A percentile compares a stretch with the other conserved stretches of the same genome.
Conservation (phyloP, 1,139 yeast species). For the Taphrina pruni region DNA sequence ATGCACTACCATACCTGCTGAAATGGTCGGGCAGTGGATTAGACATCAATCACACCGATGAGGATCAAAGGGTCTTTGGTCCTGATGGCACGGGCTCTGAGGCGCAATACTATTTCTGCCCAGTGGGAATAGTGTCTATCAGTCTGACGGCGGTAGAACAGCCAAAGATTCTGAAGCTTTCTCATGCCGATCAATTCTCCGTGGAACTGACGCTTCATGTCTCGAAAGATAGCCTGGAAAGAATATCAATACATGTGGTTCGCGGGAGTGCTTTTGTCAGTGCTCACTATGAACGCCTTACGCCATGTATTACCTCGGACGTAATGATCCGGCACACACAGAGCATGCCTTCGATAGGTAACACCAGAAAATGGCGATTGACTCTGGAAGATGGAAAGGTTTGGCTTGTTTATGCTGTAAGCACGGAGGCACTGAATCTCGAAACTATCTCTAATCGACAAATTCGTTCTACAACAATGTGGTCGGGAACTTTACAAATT, state of each 20-base stretch:
- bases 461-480: constrained; percentile 55
- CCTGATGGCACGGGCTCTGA: constrained; percentile 21
- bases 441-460: constrained; percentile 49
- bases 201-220: constrained; percentile 59
- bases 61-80: constrained; percentile 20
- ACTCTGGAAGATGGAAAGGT: constrained; percentile 54
- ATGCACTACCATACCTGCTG: constrained; percentile 68
- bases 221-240: constrained; percentile 43
- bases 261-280: constrained; percentile 82
- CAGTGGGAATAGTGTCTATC: constrained; percentile 61
- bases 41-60: constrained; percentile 27
- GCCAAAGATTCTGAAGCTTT: constrained; percentile 53
- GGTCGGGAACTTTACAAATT: constrained; percentile 66
- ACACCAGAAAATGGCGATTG: constrained; percentile 59
- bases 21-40: constrained; percentile 55
- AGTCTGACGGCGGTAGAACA: constrained; percentile 64
- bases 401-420: constrained; percentile 65
- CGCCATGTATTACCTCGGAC: constrained; percentile 60
- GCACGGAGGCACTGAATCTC: constrained; percentile 47
- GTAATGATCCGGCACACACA: constrained; percentile 50
- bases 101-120: constrained; percentile 61
- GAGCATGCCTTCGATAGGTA: constrained; percentile 55
- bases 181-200: constrained; percentile 63
- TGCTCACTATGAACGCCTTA: constrained; percentile 64
- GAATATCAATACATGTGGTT: constrained; percentile 55